phyloP scores from a whole-genome alignment of 2,329 filamentous ascomycete species.

The Taxawa tesnikishii region DNA sequence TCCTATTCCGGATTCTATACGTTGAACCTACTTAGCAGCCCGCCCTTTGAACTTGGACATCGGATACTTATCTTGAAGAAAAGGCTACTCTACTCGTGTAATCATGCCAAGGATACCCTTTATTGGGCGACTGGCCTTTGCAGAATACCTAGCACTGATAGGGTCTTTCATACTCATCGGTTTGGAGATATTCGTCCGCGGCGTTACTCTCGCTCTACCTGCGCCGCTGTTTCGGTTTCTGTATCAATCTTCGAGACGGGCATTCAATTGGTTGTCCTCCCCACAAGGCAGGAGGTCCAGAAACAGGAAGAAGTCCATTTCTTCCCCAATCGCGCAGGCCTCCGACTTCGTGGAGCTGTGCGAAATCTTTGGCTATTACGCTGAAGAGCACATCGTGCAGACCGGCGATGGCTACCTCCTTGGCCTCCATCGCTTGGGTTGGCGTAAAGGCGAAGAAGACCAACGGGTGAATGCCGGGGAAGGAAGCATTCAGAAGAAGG shows the following conservation, averaged over 20 bases:
- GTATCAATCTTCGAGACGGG: constrained; percentile 66
- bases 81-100: no score
- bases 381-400: constrained; percentile 92
- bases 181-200: constrained; percentile 69
- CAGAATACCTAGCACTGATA: constrained; percentile 78
- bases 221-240: constrained; percentile 68
- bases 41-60: no score
- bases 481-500: constrained; percentile 61
- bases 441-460: constrained; percentile 71
- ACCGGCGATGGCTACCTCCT: constrained; percentile 89
- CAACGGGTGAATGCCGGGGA: constrained; percentile 61
- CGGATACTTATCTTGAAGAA: no score
- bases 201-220: constrained; percentile 82
- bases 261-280: constrained; percentile 71
- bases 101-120: constrained; percentile 50
- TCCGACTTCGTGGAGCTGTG: constrained; percentile 93
- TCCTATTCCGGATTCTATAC: no score
- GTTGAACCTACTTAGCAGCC: no score
- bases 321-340: constrained; percentile 58
- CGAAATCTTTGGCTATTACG: constrained; percentile 77
- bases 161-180: constrained; percentile 73
- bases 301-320: constrained; percentile 50
- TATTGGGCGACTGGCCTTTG: constrained; percentile 45
- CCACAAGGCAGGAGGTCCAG: constrained; percentile 56
- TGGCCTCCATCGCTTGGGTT: constrained; percentile 77